A percentile compares a stretch with the other conserved stretches of the same genome.
phyloP scores from a whole-genome alignment of 257 asterid genomes.

The Cynanchum wilfordii region DNA sequence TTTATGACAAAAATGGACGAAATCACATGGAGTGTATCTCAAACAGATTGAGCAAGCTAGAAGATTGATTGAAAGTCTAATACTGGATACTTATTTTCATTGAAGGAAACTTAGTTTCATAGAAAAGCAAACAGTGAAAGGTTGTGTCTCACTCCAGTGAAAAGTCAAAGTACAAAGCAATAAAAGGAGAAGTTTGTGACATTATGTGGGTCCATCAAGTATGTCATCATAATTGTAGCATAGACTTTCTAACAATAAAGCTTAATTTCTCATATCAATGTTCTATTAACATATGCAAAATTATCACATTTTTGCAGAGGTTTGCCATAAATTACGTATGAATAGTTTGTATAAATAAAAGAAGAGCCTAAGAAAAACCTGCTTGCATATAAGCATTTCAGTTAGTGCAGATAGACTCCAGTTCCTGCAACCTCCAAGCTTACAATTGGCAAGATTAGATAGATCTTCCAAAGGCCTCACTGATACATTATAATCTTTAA shows the following conservation, averaged over 20 bases:
- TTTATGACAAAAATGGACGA: too few relatives aligned
- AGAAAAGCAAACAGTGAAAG: too few relatives aligned
- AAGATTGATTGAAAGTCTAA: too few relatives aligned
- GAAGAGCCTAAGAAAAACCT: conserved; percentile 42
- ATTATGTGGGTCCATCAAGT: not conserved
- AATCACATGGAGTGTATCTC: too few relatives aligned
- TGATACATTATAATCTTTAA: conserved; percentile 52
- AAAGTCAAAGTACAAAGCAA: too few relatives aligned
- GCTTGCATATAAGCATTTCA: conserved; percentile 60
- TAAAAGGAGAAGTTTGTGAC: too few relatives aligned
- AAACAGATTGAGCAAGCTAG: too few relatives aligned
- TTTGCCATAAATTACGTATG: not conserved
- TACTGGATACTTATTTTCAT: too few relatives aligned
- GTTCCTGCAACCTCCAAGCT: conserved; percentile 53
- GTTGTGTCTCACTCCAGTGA: too few relatives aligned
- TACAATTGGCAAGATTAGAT: conserved; percentile 61
- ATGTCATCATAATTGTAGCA: not conserved
- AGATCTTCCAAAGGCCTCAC: conserved; percentile 58
- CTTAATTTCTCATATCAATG: not conserved
- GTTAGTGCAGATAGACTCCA: conserved; percentile 81
- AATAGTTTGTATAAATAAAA: not conserved
- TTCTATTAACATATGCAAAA: not conserved
- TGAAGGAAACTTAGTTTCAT: too few relatives aligned
- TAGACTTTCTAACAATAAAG: not conserved
- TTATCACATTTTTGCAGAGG: not conserved